Evolutionary conservation across 352 stramenopile genomes (phyloP), one percentile per base, ranked within the genome.

Genomic region (Globisporangium radiosum): DNA sequence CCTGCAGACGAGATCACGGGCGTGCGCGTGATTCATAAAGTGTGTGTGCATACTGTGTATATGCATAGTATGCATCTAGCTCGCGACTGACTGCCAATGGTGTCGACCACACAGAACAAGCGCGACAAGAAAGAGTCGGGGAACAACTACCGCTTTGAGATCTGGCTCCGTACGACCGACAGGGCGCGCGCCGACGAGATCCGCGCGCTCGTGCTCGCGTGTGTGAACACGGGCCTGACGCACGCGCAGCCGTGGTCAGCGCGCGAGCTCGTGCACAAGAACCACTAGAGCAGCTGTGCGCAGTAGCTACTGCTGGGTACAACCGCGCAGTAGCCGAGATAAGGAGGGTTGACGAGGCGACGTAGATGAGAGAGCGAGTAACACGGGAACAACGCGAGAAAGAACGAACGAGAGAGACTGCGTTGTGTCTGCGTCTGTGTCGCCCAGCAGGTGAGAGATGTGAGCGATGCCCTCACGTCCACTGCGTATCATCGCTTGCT

Each of bases 11-110:
- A 97, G 63, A 85, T 97, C 64, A 96, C 87, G n/a, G 90, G 90
- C 52, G 84, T 94, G 39, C 87, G 90, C 62, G 78, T 97, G 45
- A 85, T 97, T 56, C 88, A 97, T 69, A 97, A 97, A 73, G 83
- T 92, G 66, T 14, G 65, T 44, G 7, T 44, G 40, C 40, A 44
- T 19, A 19, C 17, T 19, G 17, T 19, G 17, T 19, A 19, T 19
- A 19, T 19, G 17, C 17, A 19, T 19, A 19, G 17, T 19, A 19
- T 19, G 17, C 17, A 19, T 19, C 17, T 19, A 19, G 17, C 17
- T 19, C 17, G 17, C 17, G 17, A 19, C 17, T 19, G 17, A 19
- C 17, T 19, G 17, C 17, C 17, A 19, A 19, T 19, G 17, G 17
- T 19, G 17, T 19, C 17, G 33, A 49, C 11, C 45, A 9, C 19